These are phyloP conservation scores for Camelina laxa DNA, from an alignment of 345 rosid genomes.

Conservation along the genomic window DNA sequence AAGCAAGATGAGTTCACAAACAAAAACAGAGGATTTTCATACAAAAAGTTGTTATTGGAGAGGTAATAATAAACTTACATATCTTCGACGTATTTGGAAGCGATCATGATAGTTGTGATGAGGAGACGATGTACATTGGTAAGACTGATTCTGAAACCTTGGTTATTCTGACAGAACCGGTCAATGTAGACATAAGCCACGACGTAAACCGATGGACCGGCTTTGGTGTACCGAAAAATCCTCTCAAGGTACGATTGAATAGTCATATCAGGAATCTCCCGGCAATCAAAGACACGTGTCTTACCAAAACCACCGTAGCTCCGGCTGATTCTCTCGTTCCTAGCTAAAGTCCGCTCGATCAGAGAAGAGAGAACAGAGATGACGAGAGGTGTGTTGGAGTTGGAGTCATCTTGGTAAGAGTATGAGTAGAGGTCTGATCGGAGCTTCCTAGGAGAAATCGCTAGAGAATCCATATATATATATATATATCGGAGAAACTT, in stretches of 20 bases:
- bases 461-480: conserved; percentile 42
- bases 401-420: conserved; percentile 67
- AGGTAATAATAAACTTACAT: conserved; percentile 55
- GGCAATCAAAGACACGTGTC: conserved; percentile 69
- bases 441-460: conserved; percentile 84
- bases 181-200: conserved; percentile 91
- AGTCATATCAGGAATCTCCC: conserved; percentile 80
- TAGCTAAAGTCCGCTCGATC: conserved; percentile 71
- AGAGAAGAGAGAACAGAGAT: conserved; percentile 86
- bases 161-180: conserved; percentile 78
- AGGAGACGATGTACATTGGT: conserved; percentile 84
- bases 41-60: not conserved
- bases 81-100: conserved; percentile 92
- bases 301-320: conserved; percentile 48
- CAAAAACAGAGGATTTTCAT: not conserved
- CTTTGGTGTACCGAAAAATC: conserved; percentile 77
- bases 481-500: not conserved
- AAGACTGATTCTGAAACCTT: conserved; percentile 65
- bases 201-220: conserved; percentile 86
- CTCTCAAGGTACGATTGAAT: conserved; percentile 84
- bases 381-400: conserved; percentile 68
- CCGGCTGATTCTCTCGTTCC: conserved; percentile 68
- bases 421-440: conserved; percentile 79
- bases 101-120: conserved; percentile 83
- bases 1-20: not conserved